These are phyloP conservation scores for Obelidium mucronatum DNA, from an alignment of 192 early-diverging fungal genomes.

Conservation along the genomic window DNA sequence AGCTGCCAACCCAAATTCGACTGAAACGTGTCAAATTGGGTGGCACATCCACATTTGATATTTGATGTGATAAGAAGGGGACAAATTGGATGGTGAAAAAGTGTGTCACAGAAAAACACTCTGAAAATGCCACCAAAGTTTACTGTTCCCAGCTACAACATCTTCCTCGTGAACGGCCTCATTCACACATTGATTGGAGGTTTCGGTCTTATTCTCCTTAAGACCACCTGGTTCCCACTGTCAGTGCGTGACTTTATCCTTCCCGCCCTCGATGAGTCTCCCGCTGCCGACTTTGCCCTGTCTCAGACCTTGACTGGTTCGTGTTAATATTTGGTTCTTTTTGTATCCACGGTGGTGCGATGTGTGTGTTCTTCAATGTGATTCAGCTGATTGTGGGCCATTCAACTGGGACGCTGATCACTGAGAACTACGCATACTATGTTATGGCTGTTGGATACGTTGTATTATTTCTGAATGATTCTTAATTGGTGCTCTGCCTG, in stretches of 20 bases:
- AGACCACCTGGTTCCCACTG: not conserved
- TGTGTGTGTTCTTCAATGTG: too few relatives aligned
- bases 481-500: too few relatives aligned
- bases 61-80: too few relatives aligned
- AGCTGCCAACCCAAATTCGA: too few relatives aligned
- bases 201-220: not conserved
- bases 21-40: too few relatives aligned
- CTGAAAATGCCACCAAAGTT: conserved; percentile 27
- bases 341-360: not conserved
- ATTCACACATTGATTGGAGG: conserved; percentile 8
- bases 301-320: not conserved
- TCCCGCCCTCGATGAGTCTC: not conserved
- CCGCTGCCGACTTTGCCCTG: not conserved
- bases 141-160: conserved; percentile 16
- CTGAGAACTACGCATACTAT: too few relatives aligned
- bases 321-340: not conserved
- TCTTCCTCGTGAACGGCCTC: conserved; percentile 16
- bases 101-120: not conserved
- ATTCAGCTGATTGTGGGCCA: too few relatives aligned
- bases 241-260: conserved; percentile 4
- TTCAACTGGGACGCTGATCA: too few relatives aligned
- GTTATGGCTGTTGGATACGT: too few relatives aligned
- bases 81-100: too few relatives aligned
- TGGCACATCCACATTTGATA: too few relatives aligned
- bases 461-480: too few relatives aligned